Evolutionary conservation across 352 stramenopile genomes (phyloP), one percentile per base, ranked within the genome.

Genomic region (Pythium coloratum): DNA sequence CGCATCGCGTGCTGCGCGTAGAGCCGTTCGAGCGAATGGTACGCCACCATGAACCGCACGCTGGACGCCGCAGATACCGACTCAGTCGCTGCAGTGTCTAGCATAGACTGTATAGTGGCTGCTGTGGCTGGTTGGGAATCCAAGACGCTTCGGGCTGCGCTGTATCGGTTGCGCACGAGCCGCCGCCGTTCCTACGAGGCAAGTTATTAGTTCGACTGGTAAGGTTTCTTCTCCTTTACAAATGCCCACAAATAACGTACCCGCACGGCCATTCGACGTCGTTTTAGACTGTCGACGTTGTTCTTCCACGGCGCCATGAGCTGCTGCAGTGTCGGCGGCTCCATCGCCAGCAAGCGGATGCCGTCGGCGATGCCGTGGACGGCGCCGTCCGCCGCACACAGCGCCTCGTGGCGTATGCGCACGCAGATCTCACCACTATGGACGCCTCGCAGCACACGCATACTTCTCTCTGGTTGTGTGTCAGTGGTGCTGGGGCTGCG

Each of bases 401-500:
- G 72, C 47, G 26, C 18, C 0, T 54, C n/a, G 6, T 60, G 59
- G 38, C 68, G 70, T 6, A 80, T 28, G 24, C 76, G 79, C 44
- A 82, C 74, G 32, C 83, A 84, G 57, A 88, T 44, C 56, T 87
- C 79, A 16, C 77, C 81, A 40, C 72, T 87, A 30, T 72, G 74
- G 12, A 81, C 46, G 61, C 40, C 72, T 63, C 42, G 55, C 6
- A 32, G 20, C 3, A 54, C 46, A 6, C 20, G 1, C 46, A 32
- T 54, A 18, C 6, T 6, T 3, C 14, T 49, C 14, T n/a, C 14
- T 20, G 40, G 14, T n/a, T 9, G 3, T 49, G 40, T 24, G 40
- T 2, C 9, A 3, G 40, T 7, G 13, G 40, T 16, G 40, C 40
- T 49, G 14, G 40, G 2, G 40, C 16, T 44, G 38, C 38, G 10